A percentile compares a stretch with the other conserved stretches of the same genome.
phyloP scores from a whole-genome alignment of 2,329 filamentous ascomycete genomes.

The Bipolaris cookei region DNA sequence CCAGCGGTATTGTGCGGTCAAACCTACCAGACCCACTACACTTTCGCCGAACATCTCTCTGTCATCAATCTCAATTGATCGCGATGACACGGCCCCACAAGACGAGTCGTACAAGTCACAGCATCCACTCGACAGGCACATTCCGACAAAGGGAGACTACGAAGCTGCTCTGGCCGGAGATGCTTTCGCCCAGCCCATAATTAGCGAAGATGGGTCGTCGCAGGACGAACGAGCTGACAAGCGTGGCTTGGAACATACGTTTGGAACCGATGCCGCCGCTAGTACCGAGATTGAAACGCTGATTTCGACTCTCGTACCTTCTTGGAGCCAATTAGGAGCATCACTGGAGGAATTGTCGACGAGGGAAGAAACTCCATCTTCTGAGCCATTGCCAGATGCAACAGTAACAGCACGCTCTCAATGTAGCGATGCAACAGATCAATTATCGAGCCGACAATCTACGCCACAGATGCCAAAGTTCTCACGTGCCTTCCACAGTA shows the following conservation, averaged over 20 bases:
- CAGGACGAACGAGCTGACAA: not conserved
- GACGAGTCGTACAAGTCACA: slow-evolving; percentile 3
- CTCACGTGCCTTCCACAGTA: slow-evolving; percentile 41
- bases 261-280: not conserved
- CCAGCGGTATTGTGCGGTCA: slow-evolving; percentile 18
- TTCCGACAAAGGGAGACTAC: slow-evolving; percentile 32
- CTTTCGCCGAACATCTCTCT: slow-evolving; percentile 19
- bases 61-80: slow-evolving; percentile 8
- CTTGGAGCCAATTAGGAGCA: not conserved
- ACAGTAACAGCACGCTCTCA: not conserved
- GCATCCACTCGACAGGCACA: slow-evolving; percentile 19
- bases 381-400: not conserved
- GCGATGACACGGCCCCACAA: not conserved
- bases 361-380: not conserved
- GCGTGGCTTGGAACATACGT: slow-evolving; percentile 1
- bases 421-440: not conserved
- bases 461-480: slow-evolving; percentile 13
- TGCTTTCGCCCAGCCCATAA: slow-evolving; percentile 38
- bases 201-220: not conserved
- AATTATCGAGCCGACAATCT: not conserved
- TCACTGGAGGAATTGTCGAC: not conserved
- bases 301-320: not conserved
- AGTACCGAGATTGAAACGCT: not conserved
- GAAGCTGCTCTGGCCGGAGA: slow-evolving; percentile 41
- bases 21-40: slow-evolving; percentile 18